Evolutionary conservation across 2,329 filamentous ascomycete genomes (phyloP), one percentile per base, ranked within the genome.

Genomic region (Pyrenochaeta sp.): DNA sequence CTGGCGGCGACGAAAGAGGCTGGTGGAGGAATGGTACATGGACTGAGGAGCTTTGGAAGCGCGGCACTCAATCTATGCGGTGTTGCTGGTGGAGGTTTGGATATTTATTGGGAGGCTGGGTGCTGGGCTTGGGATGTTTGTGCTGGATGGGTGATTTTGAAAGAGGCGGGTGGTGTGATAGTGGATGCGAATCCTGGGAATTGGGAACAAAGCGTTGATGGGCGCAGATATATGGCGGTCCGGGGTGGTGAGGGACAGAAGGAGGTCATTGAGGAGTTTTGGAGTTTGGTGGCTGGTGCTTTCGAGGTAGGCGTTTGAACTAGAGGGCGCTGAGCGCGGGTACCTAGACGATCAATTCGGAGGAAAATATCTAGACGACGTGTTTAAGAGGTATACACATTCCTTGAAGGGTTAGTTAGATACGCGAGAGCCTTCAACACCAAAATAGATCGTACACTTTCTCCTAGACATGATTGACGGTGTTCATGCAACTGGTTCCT

Each of bases 111-210:
- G 89, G 89, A 93, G 72, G 88, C 86, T 24, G 89, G 89, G 0
- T 90, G 87, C 69, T 93, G 88, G 82, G 87, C 88, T 2, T 93
- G 89, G 89, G 89, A 93, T 67, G 89, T 93, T 2, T 89, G 87
- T 63, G 89, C 89, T 4, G 89, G 85, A 0, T 92, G 88, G 89
- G 84, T 86, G 44, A 86, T 93, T 48, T 73, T 93, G 18, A 74
- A 75, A 20, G 89, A 93, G 74, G 87, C 88, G 0, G 89, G 89
- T 0, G 89, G 89, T 0, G 75, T 82, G 37, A 83, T 93, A 76
- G 87, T 81, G 6, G 80, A 86, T 63, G 87, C 84, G 4, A 91
- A 92, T 65, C 84, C 87, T 0, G 88, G 87, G 0, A 80, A 81
- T 41, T 92, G 88, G 88, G 66, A 80, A 30, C 75, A 80, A 4